Base-by-base conservation (phyloP, 2,329 filamentous ascomycete genomes). In the Microcyclospora tardicrescens region DNA sequence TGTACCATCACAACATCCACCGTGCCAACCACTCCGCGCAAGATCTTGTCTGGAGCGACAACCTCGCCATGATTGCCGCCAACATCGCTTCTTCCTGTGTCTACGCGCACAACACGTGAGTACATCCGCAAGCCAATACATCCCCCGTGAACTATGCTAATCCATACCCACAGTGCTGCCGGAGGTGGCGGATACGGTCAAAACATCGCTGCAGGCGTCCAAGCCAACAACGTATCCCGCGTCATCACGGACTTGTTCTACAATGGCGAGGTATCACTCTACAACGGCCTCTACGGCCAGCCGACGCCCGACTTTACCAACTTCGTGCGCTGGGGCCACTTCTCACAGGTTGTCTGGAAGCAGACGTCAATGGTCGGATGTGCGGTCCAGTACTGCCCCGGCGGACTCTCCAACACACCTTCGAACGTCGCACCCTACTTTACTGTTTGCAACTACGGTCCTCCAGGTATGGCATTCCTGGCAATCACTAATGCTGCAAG, bases 401-500 rank as follows among this genome's bases (percentile, higher is more conserved):
- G 60, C 76, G 66, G 69, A 37, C 58, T 72, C 33, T 56, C 52
- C 37, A 65, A 66, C 45, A 59, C 60, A 34, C 63, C 61, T 37
- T 53, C 54, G 40, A 52, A 57, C 36, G 50, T 63, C 24, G 39
- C 68, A 28, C 63, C 77, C n/a, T 77, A 73, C 64, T 85, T 76
- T 68, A 87, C 82, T 24, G 84, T 93, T 54, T 94, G 85, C 79
- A 89, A 94, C 73, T 94, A 94, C 68, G 67, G 65, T 49, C 71
- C 77, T 45, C 65, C 76, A 46, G 85, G 84, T 83, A 75, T 61
- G 75, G 38, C 19, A n/a, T n/a, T n/a, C n/a, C n/a, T n/a, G n/a
- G n/a, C 19, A 24, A 24, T 24, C 8, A 8, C 19, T 11, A 10
- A 33, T 6, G 10, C 19, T 19, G 19, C 19, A 24, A 24, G 19